A percentile compares a stretch with the other conserved stretches of the same genome.
These are phyloP conservation scores for Amphicarpaea edgeworthii DNA, from an alignment of 306 rosid genomes.

Conservation along the genomic window DNA sequence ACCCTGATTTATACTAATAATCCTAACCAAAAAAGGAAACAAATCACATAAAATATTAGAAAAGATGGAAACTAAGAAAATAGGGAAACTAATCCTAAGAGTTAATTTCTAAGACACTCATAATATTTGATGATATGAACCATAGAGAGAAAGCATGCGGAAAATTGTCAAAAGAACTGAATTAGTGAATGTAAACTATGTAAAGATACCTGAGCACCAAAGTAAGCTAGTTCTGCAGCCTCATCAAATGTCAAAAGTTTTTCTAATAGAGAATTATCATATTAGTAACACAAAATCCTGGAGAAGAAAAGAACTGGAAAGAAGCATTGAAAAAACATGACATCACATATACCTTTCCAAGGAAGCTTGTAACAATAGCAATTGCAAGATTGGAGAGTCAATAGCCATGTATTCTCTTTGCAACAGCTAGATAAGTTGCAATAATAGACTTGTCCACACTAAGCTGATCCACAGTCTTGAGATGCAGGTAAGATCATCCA, in stretches of 20 bases:
- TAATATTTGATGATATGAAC: not conserved
- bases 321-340: conserved; percentile 23
- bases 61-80: not conserved
- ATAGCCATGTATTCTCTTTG: conserved; percentile 79
- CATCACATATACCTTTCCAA: too few species aligned
- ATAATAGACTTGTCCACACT: conserved; percentile 72
- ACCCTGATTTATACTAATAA: too few species aligned
- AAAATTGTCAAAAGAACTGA: conserved; percentile 33
- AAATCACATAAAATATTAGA: too few species aligned
- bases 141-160: not conserved
- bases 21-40: too few species aligned
- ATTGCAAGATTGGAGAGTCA: conserved; percentile 89
- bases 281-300: conserved; percentile 23
- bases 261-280: conserved; percentile 10
- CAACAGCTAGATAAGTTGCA: conserved; percentile 82
- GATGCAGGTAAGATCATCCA: conserved; percentile 41
- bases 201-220: conserved; percentile 93
- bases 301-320: not conserved
- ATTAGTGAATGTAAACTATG: too few species aligned
- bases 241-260: conserved; percentile 81
- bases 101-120: not conserved
- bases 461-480: too few species aligned
- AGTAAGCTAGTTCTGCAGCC: conserved; percentile 99
- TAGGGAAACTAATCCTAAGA: not conserved
- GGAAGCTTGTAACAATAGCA: conserved; percentile 92